A percentile compares a stretch with the other conserved stretches of the same genome.
Conservation (phyloP, 2,329 filamentous ascomycete species). For the Aspergillus sclerotialis region DNA sequence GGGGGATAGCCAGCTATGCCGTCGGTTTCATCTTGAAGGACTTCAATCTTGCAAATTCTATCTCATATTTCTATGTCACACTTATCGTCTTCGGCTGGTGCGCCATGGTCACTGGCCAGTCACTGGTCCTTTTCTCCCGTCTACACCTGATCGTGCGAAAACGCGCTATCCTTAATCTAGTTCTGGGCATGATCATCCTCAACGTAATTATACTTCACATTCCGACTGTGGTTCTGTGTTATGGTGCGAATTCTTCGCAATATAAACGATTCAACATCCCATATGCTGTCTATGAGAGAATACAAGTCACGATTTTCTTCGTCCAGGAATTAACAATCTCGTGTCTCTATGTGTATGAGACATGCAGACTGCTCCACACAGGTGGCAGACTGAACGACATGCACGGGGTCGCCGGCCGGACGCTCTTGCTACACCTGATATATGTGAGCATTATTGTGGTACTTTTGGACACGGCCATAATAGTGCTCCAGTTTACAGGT, state of each 20-base stretch:
- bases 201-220: not conserved
- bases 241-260: not conserved
- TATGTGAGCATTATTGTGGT: constrained; percentile 6
- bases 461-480: constrained; percentile 4
- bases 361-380: not conserved
- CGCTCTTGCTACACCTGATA: constrained; percentile 5
- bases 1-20: constrained; percentile 1
- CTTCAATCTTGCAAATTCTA: not conserved
- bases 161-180: not conserved
- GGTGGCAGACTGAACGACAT: not conserved
- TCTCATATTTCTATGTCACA: not conserved
- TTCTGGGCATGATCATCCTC: not conserved
- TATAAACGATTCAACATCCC: not conserved
- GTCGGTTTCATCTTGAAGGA: constrained; percentile 3
- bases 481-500: constrained; percentile 6
- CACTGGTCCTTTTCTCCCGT: not conserved
- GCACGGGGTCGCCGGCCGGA: constrained; percentile 1
- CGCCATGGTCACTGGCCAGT: constrained; percentile 1
- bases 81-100: constrained; percentile 1
- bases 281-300: not conserved
- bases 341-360: not conserved
- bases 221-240: not conserved
- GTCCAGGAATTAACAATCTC: not conserved
- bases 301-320: not conserved
- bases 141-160: not conserved